These are phyloP conservation scores for Colletotrichum somersetense DNA, from an alignment of 2,329 filamentous ascomycete genomes.

Conservation along the genomic window DNA sequence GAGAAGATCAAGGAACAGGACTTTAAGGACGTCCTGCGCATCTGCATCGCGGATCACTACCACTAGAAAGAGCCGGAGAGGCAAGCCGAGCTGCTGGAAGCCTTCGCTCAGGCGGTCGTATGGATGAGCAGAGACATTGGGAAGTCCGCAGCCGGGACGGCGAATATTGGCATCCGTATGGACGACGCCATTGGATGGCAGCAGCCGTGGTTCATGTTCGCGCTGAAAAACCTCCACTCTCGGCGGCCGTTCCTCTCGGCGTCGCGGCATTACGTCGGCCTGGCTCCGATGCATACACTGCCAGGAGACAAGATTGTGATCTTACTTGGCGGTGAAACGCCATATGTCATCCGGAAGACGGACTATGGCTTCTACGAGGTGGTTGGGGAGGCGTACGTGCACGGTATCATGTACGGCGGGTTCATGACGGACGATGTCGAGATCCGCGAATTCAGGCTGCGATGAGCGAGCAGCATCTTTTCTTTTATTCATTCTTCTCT, in stretches of 20 bases:
- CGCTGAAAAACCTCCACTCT: conserved; percentile 19
- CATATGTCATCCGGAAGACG: conserved; percentile 29
- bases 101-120: not conserved
- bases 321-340: conserved; percentile 34
- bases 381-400: conserved; percentile 27
- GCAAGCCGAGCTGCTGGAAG: conserved; percentile 17
- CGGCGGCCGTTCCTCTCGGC: conserved; percentile 17
- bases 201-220: conserved; percentile 19
- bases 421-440: conserved; percentile 11
- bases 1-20: not conserved
- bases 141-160: not conserved
- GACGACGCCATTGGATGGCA: conserved; percentile 1
- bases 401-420: conserved; percentile 32
- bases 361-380: not conserved
- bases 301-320: conserved; percentile 28
- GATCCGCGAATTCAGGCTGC: not conserved
- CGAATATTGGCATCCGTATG: not conserved
- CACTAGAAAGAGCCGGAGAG: conserved; percentile 16
- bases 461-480: not conserved
- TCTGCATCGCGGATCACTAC: conserved; percentile 21
- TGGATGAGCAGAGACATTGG: not conserved
- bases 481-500: not conserved
- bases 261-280: conserved; percentile 21
- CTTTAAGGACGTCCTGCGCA: conserved; percentile 13
- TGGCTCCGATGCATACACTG: conserved; percentile 17